Evolutionary conservation across 1,284 basidiomycete species (phyloP), one percentile per base, ranked within the genome.

Genomic region (Cutaneotrichosporon cavernicola): DNA sequence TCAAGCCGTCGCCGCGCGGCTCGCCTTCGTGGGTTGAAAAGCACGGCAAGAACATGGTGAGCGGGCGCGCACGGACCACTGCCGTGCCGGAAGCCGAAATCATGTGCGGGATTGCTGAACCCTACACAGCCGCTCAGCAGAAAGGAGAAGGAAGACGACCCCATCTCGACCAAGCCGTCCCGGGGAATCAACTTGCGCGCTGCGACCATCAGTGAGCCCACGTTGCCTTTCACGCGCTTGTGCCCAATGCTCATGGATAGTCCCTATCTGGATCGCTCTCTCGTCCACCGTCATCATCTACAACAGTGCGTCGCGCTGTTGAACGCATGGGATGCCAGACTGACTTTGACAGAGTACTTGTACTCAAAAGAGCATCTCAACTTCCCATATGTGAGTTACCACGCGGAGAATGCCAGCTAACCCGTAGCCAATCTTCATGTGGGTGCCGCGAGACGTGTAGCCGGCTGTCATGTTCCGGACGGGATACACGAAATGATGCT

Each of bases 231-330:
- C 21, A 26, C 49, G 22, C 21, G 6, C 13, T 5, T 4, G 5
- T 10, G 58, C 2, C 18, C 10, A 9, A 32, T 21, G n/a, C 51
- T 53, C 3, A 47, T 32, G 32, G 31, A 57, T 57, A 80, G 78
- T 80, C 38, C 78, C 78, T 1, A 77, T 80, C 50, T 80, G 78
- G 94, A 98, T 98, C 72, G 82, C 87, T 11, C 88, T 97, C 68
- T 90, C 89, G 60, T 91, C 91, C 5, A 80, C 88, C 6, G 94
- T 98, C 74, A 98, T 98, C 82, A 89, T 97, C 66, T 97, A 96
- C 86, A 97, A 97, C 86, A 95, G 77, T 77, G 55, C 34, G 77
- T 65, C 31, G n/a, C 31, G 58, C 21, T n/a, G 0, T 36, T 36
- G 34, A 13, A 36, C 34, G 11, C 34, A 36, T 13, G 5, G 11